These are phyloP conservation scores for Henningerozyma blattae DNA, from an alignment of 805 yeast species.

Conservation along the genomic window DNA sequence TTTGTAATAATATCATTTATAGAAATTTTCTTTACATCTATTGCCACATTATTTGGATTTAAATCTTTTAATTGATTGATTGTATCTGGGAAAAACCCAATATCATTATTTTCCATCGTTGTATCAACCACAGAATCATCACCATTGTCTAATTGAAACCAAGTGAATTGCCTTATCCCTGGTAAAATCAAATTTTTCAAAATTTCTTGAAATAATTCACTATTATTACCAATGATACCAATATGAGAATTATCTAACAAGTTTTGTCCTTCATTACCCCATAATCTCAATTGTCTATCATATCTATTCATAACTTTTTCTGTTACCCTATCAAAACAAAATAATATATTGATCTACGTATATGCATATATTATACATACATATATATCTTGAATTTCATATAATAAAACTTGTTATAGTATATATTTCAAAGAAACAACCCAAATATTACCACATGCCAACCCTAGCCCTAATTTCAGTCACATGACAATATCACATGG, in stretches of 20 bases:
- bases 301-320: conserved; percentile 49
- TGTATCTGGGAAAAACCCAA: neutral
- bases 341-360: too few relatives aligned
- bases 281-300: conserved; percentile 79
- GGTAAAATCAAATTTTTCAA: conserved; percentile 72
- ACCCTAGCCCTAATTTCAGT: too few relatives aligned
- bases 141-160: too few relatives aligned
- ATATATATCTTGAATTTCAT: too few relatives aligned
- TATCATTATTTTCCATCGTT: neutral
- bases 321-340: too few relatives aligned
- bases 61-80: neutral
- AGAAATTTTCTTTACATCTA: neutral
- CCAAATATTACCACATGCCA: too few relatives aligned
- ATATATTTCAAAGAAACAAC: too few relatives aligned
- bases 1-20: too few relatives aligned
- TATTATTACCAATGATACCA: conserved; percentile 36
- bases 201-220: conserved; percentile 50
- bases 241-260: conserved; percentile 45
- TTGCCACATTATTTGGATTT: neutral
- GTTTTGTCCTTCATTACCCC: conserved; percentile 73
- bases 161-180: too few relatives aligned
- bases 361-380: too few relatives aligned
- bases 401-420: too few relatives aligned
- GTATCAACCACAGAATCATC: neutral
- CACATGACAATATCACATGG: too few relatives aligned